Evolutionary conservation across 2,329 filamentous ascomycete genomes (phyloP), one percentile per base, ranked within the genome.

Genomic region (Diaporthe sp.): DNA sequence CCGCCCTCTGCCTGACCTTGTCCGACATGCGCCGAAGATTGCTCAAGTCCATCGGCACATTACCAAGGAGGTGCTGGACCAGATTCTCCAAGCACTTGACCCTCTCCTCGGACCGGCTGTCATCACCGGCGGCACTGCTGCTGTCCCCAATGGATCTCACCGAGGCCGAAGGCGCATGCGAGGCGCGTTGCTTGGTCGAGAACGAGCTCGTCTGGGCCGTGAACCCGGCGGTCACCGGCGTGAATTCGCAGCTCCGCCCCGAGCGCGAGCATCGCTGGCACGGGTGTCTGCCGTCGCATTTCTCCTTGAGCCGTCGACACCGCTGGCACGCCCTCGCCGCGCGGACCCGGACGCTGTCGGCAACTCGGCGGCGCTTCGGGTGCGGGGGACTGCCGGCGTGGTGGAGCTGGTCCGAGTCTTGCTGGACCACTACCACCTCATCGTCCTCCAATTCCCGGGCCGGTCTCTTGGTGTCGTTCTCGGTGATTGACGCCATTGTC

Each of bases 221-320:
- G 60, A 61, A 61, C 25, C 50, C 35, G 4, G 47, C 35, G 0
- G 57, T 50, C 12, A 70, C 50, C 4, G 75, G 71, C 0, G 73
- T 55, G 69, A 78, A 78, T 52, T 76, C 74, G 69, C 77, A 78
- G 13, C 55, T 74, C 12, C 74, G 74, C 12, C 77, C 77, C 3
- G 74, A 75, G 4, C 77, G 73, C 17, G 64, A 30, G 30, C 77
- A 78, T 0, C 77, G 66, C 38, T 75, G 71, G 55, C 77, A 77
- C 17, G 77, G 77, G 61, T 77, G 77, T 19, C 72, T 74, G 1
- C 77, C 77, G 17, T 78, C 75, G 50, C 77, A 78, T 28, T 77
- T 78, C 64, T 78, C 77, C 72, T 78, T 78, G 10, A 77, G 71
- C 19, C 77, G 70, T 25, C 77, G 77, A 67, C 77, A 78, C 30